phyloP scores from a whole-genome alignment of 2,329 filamentous ascomycete species.

The Phaeophleospora eucalypticola region DNA sequence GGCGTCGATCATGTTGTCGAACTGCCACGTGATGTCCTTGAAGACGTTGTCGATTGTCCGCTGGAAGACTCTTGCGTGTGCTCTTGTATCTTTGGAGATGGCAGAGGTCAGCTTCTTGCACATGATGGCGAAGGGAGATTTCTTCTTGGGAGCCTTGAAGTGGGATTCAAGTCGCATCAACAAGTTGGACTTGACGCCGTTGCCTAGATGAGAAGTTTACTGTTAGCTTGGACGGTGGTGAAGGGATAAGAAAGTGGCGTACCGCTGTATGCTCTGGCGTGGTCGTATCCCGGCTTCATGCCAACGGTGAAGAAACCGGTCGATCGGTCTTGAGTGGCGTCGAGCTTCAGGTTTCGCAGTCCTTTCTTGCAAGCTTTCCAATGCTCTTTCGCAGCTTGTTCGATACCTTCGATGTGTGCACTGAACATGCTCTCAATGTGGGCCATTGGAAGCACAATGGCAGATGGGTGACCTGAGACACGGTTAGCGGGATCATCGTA shows the following conservation, averaged over 20 bases:
- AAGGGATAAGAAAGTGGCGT: too few relatives aligned
- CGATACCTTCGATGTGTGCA: slow-evolving; percentile 2
- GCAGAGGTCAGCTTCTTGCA: neutral
- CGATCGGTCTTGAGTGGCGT: slow-evolving; percentile 4
- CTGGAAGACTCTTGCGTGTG: neutral
- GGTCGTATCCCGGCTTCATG: slow-evolving; percentile 10
- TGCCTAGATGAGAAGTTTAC: neutral
- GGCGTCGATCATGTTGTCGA: slow-evolving; percentile 2
- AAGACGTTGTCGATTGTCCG: neutral
- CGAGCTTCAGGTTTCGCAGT: slow-evolving; percentile 9
- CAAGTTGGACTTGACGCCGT: neutral
- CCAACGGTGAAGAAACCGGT: slow-evolving; percentile 8
- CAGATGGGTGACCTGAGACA: too few relatives aligned
- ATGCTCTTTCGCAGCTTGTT: neutral
- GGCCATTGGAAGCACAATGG: slow-evolving; percentile 3
- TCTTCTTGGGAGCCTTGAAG: neutral
- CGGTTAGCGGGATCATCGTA: slow-evolving; percentile 1
- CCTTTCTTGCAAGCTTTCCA: neutral
- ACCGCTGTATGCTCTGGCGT: slow-evolving; percentile 6
- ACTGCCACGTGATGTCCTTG: slow-evolving; percentile 1
- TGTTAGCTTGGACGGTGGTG: neutral
- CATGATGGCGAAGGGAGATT: slow-evolving; percentile 1
- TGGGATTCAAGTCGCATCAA: neutral
- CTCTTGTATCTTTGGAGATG: neutral
- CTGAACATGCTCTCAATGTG: slow-evolving; percentile 4